Evolutionary conservation across 1,139 yeast genomes (phyloP).

Genomic region (Spencermartinsiella ligniputridi): DNA sequence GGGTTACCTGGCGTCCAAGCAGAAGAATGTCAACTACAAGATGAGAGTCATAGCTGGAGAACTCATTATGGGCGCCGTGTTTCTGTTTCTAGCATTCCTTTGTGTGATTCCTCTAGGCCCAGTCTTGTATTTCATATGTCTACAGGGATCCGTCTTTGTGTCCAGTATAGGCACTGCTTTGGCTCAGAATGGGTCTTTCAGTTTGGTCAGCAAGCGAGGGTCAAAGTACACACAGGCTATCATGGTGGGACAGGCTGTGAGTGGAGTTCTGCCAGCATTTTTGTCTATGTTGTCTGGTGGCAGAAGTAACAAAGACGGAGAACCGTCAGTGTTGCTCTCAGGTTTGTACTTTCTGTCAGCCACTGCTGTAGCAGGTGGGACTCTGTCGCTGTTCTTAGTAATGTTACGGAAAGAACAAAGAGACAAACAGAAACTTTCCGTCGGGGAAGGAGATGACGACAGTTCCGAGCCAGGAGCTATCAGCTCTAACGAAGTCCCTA

Average conservation of each 20-base stretch:
- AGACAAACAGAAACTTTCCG: not conserved
- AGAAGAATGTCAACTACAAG: slow-evolving; percentile 58
- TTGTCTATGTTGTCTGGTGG: slow-evolving; percentile 58
- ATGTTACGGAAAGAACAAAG: not conserved
- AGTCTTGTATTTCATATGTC: slow-evolving; percentile 46
- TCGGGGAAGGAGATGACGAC: slow-evolving; percentile 7
- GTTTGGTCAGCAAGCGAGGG: slow-evolving; percentile 76
- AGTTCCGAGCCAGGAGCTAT: slow-evolving; percentile 5
- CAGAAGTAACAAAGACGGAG: slow-evolving; percentile 25
- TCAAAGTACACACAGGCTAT: slow-evolving; percentile 78
- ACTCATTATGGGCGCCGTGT: slow-evolving; percentile 50
- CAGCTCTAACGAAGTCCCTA: slow-evolving; percentile 40
- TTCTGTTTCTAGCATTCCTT: slow-evolving; percentile 40
- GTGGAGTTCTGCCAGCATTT: slow-evolving; percentile 85
- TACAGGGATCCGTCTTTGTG: slow-evolving; percentile 41
- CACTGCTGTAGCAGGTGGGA: slow-evolving; percentile 13
- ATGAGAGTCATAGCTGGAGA: slow-evolving; percentile 59
- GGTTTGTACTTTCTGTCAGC: slow-evolving; percentile 36
- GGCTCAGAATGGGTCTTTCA: slow-evolving; percentile 89
- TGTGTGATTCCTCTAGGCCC: slow-evolving; percentile 38
- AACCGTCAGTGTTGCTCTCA: slow-evolving; percentile 41
- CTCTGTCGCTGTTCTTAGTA: slow-evolving; percentile 9
- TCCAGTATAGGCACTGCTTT: slow-evolving; percentile 49
- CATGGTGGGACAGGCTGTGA: slow-evolving; percentile 92
- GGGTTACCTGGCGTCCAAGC: slow-evolving; percentile 40